Conservation (phyloP, 805 yeast species). For the Novakomyces olei region DNA sequence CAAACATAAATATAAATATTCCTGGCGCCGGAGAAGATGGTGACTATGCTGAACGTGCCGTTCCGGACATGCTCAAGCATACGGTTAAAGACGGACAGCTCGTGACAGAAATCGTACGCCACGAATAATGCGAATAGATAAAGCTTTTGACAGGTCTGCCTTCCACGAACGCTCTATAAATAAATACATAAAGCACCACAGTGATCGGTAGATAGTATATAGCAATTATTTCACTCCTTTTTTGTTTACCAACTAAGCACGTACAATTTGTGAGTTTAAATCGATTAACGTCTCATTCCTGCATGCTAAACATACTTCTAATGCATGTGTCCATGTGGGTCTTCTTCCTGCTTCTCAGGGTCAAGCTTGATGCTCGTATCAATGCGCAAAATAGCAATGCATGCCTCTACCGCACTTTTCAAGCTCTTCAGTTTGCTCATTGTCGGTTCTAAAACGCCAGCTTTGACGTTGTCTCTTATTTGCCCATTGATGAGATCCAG, state of each 20-base stretch:
- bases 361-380: slow-evolving; percentile 96
- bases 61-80: slow-evolving; percentile 84
- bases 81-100: slow-evolving; percentile 37
- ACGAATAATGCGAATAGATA: no score
- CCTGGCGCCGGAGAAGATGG: slow-evolving; percentile 46
- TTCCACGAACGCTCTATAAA: no score
- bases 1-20: slow-evolving; percentile 65
- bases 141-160: no score
- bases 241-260: no score
- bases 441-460: slow-evolving; percentile 91
- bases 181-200: no score
- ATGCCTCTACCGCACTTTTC: slow-evolving; percentile 86
- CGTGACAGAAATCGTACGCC: slow-evolving; percentile 54
- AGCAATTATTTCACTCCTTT: no score
- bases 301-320: no score
- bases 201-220: no score
- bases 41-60: slow-evolving; percentile 59
- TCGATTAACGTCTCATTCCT: no score
- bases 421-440: slow-evolving; percentile 77
- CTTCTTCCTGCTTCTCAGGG: slow-evolving; percentile 33
- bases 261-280: no score
- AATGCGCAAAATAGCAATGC: slow-evolving; percentile 88
- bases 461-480: slow-evolving; percentile 58
- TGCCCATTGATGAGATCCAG: slow-evolving; percentile 79
- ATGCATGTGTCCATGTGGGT: slow-evolving; percentile 3